Percentiles rank a stretch among this genome's conserved stretches.
Evolutionary conservation across 495 filamentous ascomycete species (phyloP).

Genomic region (Penicillium subrubescens): DNA sequence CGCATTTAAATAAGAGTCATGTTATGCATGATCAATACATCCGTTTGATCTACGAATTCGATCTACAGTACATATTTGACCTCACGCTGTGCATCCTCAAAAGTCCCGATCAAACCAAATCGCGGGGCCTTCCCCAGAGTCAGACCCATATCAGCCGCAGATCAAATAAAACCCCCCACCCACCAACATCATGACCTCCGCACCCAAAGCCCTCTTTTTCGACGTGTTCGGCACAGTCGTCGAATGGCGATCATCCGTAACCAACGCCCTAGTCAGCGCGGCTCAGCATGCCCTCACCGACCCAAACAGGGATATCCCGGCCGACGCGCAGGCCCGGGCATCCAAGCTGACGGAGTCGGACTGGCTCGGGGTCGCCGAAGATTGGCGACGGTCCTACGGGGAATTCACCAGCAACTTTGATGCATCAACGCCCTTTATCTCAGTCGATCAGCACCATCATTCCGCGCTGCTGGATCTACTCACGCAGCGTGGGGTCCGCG

Average conservation of each 20-base stretch:
- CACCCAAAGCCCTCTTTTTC: conserved; percentile 56
- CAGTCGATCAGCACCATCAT: conserved; percentile 70
- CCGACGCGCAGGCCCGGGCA: conserved; percentile 48
- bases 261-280: conserved; percentile 46
- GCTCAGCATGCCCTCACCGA: conserved; percentile 43
- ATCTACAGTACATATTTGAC: background rate
- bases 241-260: conserved; percentile 67
- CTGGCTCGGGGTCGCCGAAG: conserved; percentile 63
- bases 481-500: conserved; percentile 50
- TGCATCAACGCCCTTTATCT: conserved; percentile 48
- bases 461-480: conserved; percentile 61
- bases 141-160: background rate
- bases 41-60: background rate
- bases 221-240: conserved; percentile 79
- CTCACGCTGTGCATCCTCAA: background rate
- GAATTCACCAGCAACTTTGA: conserved; percentile 57
- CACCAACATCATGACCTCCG: conserved; percentile 30
- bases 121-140: background rate
- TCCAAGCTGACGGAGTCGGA: conserved; percentile 53
- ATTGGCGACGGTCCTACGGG: conserved; percentile 68
- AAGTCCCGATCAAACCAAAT: background rate
- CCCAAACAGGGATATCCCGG: conserved; percentile 45
- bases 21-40: background rate
- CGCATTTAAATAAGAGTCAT: background rate
- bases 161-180: background rate